Conservation (phyloP, 495 filamentous ascomycete genomes). For the Penicillium paxilli region DNA sequence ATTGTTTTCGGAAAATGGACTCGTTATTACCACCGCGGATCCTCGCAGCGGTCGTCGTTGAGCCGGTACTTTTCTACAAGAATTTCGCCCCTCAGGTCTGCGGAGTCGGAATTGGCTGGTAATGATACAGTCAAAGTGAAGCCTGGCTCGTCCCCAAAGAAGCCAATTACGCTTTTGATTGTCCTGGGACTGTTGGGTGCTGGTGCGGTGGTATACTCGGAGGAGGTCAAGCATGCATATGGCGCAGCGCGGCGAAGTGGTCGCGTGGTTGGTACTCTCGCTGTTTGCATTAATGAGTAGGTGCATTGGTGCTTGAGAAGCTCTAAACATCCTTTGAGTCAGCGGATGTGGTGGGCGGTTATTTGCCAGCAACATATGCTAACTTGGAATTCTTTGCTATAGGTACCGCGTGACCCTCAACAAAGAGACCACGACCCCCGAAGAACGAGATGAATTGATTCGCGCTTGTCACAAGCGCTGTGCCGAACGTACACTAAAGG, state of each 20-base stretch:
- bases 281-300: slow-evolving; percentile 88
- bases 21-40: not conserved
- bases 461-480: slow-evolving; percentile 90
- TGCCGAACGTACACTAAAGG: slow-evolving; percentile 79
- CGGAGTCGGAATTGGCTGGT: slow-evolving; percentile 7
- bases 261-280: slow-evolving; percentile 74
- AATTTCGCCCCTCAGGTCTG: slow-evolving; percentile 14
- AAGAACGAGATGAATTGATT: slow-evolving; percentile 65
- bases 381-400: slow-evolving; percentile 3
- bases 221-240: slow-evolving; percentile 71
- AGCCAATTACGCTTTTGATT: slow-evolving; percentile 46
- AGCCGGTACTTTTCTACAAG: slow-evolving; percentile 18
- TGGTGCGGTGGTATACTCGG: slow-evolving; percentile 65
- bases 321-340: not conserved
- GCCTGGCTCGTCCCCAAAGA: slow-evolving; percentile 23
- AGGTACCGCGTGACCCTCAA: slow-evolving; percentile 86
- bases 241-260: slow-evolving; percentile 74
- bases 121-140: slow-evolving; percentile 15
- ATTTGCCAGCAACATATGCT: not conserved
- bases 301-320: too few species aligned
- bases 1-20: slow-evolving; percentile 1
- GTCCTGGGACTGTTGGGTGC: slow-evolving; percentile 54
- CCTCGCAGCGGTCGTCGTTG: not conserved
- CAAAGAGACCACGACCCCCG: slow-evolving; percentile 54
- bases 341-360: not conserved